These are phyloP conservation scores for Pachyrhizus erosus DNA, from an alignment of 306 rosid genomes.

Conservation along the genomic window DNA sequence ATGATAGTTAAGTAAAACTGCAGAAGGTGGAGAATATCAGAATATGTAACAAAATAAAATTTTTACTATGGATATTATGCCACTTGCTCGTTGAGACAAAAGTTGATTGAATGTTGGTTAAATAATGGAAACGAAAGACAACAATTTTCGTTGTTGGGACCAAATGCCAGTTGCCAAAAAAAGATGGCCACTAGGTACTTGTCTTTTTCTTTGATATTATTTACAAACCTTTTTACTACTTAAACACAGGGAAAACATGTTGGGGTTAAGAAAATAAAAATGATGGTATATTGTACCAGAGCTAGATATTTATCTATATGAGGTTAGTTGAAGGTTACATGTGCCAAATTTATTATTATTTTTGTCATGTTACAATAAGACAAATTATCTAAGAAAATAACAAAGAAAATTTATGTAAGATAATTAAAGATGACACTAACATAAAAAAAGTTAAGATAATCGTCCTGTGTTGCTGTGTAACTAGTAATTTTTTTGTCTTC, in stretches of 20 bases:
- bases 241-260: background rate
- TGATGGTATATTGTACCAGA: background rate
- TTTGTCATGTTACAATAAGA: slow-evolving; percentile 17
- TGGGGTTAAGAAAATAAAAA: background rate
- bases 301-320: background rate
- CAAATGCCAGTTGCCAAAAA: slow-evolving; percentile 22
- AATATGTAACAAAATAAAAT: slow-evolving; percentile 20
- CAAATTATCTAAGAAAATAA: background rate
- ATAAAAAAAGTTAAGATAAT: background rate
- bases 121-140: background rate
- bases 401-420: background rate
- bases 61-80: background rate
- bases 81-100: slow-evolving; percentile 34
- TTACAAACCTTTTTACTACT: background rate
- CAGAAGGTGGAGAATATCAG: slow-evolving; percentile 18
- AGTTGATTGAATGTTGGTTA: slow-evolving; percentile 26
- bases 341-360: background rate
- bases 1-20: slow-evolving; percentile 25
- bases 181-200: background rate
- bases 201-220: slow-evolving; percentile 29
- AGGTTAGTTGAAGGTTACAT: background rate
- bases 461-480: background rate
- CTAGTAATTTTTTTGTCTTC: background rate
- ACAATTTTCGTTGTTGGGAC: slow-evolving; percentile 26
- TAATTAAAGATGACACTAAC: background rate